These are phyloP conservation scores for Excoecaria cochinchinensis DNA, from an alignment of 345 rosid species.

Conservation along the genomic window DNA sequence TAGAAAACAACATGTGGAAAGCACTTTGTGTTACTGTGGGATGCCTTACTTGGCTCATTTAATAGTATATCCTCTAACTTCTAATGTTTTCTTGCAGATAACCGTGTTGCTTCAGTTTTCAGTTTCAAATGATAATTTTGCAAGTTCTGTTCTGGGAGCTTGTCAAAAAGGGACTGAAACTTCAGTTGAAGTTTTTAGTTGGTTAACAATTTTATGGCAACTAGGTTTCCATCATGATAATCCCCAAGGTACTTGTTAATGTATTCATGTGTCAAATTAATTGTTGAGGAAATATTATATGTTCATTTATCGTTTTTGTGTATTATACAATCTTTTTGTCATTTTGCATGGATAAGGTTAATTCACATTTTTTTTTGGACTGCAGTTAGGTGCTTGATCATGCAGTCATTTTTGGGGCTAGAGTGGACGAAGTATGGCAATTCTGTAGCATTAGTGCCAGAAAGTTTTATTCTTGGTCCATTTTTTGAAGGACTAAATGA, in stretches of 20 bases:
- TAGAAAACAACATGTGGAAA: not conserved
- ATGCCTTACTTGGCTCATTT: not conserved
- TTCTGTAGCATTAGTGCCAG: conserved; percentile 59
- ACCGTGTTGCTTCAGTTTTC: conserved; percentile 69
- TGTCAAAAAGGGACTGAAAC: conserved; percentile 36
- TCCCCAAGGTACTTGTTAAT: conserved; percentile 64
- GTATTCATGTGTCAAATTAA: conserved; percentile 12
- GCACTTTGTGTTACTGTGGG: not conserved
- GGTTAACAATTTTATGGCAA: conserved; percentile 87
- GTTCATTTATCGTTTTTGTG: not conserved
- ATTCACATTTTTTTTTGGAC: conserved; percentile 18
- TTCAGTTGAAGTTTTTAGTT: conserved; percentile 50
- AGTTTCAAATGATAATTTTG: conserved; percentile 40
- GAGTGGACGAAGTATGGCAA: conserved; percentile 63
- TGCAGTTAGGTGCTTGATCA: conserved; percentile 92
- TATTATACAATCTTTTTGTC: not conserved
- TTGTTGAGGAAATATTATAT: not conserved
- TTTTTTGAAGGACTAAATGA: conserved; percentile 84
- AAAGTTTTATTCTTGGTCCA: conserved; percentile 76
- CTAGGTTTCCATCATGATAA: conserved; percentile 82
- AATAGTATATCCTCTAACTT: conserved; percentile 20
- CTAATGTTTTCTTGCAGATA: conserved; percentile 47
- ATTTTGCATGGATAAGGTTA: not conserved
- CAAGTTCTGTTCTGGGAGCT: conserved; percentile 32
- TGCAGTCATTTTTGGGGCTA: conserved; percentile 83